These are phyloP conservation scores for Hemerocallis citrina DNA, from an alignment of 106 monocot genomes.

Conservation along the genomic window DNA sequence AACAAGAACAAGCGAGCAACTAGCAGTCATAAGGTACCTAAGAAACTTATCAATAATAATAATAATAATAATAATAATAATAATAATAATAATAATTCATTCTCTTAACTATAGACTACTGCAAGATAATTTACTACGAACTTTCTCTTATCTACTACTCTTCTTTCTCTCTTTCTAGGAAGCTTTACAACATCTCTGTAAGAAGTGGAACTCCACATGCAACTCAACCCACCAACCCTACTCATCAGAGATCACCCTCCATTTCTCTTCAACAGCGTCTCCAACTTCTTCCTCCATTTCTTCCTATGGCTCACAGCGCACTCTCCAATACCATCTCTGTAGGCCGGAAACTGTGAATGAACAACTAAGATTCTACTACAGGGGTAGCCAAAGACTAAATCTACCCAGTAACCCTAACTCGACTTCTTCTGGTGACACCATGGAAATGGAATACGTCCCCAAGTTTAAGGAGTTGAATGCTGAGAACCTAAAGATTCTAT, in stretches of 20 bases:
- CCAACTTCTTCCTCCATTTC: constrained; percentile 34
- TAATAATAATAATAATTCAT: not conserved
- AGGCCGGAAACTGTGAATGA: not conserved
- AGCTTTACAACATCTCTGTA: constrained; percentile 16
- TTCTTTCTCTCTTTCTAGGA: constrained; percentile 7
- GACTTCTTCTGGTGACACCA: constrained; percentile 36
- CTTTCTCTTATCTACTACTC: not conserved
- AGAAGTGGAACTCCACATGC: constrained; percentile 38
- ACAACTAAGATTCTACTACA: not conserved
- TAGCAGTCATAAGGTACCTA: constrained; percentile 24
- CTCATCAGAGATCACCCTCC: constrained; percentile 21
- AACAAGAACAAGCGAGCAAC: constrained; percentile 11
- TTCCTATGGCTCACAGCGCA: constrained; percentile 14
- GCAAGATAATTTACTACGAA: too few relatives aligned
- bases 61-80: not conserved
- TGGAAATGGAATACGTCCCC: constrained; percentile 21
- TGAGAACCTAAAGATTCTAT: constrained; percentile 70
- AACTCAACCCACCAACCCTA: constrained; percentile 20
- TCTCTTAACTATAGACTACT: not conserved
- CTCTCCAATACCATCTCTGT: constrained; percentile 8
- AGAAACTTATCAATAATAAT: not conserved
- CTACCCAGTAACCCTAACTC: constrained; percentile 27
- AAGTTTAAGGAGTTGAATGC: constrained; percentile 82
- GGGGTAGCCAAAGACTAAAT: too few relatives aligned
- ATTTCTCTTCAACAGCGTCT: constrained; percentile 28